Evolutionary conservation across 805 yeast species (phyloP), one percentile per base, ranked within the genome.

Genomic region (Ogataea parapolymorpha): DNA sequence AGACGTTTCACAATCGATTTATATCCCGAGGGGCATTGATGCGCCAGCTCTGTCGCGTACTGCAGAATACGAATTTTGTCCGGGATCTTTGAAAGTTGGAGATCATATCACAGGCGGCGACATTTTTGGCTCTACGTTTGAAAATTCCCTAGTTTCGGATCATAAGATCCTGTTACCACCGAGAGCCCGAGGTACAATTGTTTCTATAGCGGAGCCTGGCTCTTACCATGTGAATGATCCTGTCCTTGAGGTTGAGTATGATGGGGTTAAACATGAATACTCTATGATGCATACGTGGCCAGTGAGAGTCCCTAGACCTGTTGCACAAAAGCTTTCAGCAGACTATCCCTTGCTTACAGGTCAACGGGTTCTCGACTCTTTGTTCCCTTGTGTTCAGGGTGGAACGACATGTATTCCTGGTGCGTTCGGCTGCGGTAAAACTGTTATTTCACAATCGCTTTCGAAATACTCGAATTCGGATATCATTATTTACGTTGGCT

Each of bases 361-460:
- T 59, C 99, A 93, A 75, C 86, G 99, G 77, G 99, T 93, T 37
- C 75, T 93, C 66, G 99, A 93, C 69, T 83, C 99, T 23, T 77
- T 93, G 51, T 93, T 93, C 78, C 99, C 99, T 35, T 85, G 95
- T 80, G 99, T 93, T 56, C 99, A 93, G 75, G 99, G 99, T 72
- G 99, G 99, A 74, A 93, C 99, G 28, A 93, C 99, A 26, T 95
- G 99, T 84, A 93, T 93, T 66, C 99, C 99, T 34, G 99, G 99
- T 71, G 99, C 99, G 50, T 93, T 93, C 59, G 99, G 99, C 51
- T 93, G 98, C 71, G 99, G 99, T 68, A 93, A 56, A 42, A 91
- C 99, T 10, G 99, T 91, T 59, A 91, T 91, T 64, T 91, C 99
- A 22, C 99, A 91, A 72, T 88, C 98, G 1, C 75, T 93, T 63